Percentiles rank a stretch among this genome's conserved stretches.
Conservation (phyloP, 495 filamentous ascomycete genomes). For the Parathielavia appendiculata region DNA sequence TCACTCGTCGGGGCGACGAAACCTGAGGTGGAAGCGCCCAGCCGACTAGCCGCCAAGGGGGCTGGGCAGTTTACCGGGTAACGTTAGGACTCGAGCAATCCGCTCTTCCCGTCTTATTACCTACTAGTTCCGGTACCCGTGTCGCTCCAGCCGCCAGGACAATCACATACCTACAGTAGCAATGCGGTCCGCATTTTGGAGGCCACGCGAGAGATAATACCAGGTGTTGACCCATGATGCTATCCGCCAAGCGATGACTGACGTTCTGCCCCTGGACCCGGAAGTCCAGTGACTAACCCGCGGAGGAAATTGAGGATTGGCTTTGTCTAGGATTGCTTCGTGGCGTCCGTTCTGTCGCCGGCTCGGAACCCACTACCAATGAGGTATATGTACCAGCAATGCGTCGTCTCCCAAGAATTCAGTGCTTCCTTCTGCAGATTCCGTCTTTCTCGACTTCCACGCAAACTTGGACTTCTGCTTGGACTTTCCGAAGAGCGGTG, state of each 20-base stretch:
- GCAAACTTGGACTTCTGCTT: background rate
- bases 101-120: no score
- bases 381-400: conserved; percentile 10
- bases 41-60: no score
- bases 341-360: conserved; percentile 15
- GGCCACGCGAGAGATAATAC: background rate
- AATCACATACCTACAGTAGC: no score
- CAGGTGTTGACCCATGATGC: background rate
- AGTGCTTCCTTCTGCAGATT: background rate
- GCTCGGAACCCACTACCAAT: conserved; percentile 14
- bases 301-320: background rate
- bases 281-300: background rate
- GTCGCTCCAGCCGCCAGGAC: no score
- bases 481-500: conserved; percentile 27
- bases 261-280: background rate
- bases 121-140: no score
- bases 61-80: no score
- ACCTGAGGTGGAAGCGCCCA: no score
- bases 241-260: background rate
- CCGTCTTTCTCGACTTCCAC: background rate
- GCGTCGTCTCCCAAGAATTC: background rate
- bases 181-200: no score
- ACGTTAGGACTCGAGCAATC: no score
- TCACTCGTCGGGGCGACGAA: no score
- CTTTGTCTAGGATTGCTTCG: conserved; percentile 14